A percentile compares a stretch with the other conserved stretches of the same genome.
Evolutionary conservation across 805 yeast genomes (phyloP).

Genomic region (Danielozyma ontarioensis): DNA sequence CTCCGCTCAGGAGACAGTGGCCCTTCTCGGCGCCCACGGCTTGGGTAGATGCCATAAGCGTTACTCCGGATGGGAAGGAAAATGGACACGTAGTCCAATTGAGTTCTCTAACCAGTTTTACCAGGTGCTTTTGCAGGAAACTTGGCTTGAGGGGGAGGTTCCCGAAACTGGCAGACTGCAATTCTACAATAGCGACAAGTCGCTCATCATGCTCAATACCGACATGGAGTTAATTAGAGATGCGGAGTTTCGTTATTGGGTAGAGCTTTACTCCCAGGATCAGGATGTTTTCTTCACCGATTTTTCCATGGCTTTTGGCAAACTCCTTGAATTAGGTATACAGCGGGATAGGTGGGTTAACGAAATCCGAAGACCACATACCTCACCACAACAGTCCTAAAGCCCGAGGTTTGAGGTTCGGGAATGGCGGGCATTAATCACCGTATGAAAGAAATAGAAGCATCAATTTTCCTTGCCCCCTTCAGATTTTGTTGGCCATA

Average conservation of each 20-base stretch:
- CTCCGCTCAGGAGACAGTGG: conserved; percentile 67
- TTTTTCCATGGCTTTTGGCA: conserved; percentile 63
- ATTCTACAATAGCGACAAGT: conserved; percentile 58
- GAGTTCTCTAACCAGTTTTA: conserved; percentile 71
- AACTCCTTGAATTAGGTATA: conserved; percentile 73
- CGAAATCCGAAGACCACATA: neutral
- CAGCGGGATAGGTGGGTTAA: conserved; percentile 14
- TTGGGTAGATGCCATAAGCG: conserved; percentile 71
- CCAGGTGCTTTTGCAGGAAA: conserved; percentile 30
- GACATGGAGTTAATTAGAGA: conserved; percentile 69
- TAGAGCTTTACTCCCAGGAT: conserved; percentile 63
- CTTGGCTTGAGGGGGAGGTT: conserved; percentile 44
- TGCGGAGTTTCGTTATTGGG: conserved; percentile 54
- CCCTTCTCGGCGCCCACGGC: conserved; percentile 69
- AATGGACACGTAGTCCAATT: conserved; percentile 84
- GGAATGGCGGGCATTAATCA: no score
- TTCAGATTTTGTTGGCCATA: no score
- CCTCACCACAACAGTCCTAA: no score
- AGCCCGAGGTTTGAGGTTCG: no score
- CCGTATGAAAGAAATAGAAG: no score
- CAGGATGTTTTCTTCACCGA: conserved; percentile 56
- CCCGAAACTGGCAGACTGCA: conserved; percentile 47
- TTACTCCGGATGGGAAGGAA: conserved; percentile 79
- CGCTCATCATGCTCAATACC: conserved; percentile 82
- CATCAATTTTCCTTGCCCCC: no score